These are phyloP conservation scores for Erythrobasidium hasegawianum DNA, from an alignment of 1,284 basidiomycete genomes.

Conservation along the genomic window DNA sequence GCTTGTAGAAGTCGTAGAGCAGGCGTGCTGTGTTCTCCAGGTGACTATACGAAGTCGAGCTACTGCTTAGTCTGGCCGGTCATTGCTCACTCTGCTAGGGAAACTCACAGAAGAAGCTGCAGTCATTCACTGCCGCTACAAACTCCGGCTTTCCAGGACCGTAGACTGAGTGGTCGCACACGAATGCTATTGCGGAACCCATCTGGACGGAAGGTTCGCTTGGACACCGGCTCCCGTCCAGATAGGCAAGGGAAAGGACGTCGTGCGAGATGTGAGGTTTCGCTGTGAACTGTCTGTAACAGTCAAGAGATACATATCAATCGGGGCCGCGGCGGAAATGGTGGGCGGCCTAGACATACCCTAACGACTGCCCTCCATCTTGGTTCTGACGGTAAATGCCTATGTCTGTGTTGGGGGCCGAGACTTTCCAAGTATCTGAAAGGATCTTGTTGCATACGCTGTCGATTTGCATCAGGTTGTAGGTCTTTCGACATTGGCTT, in stretches of 20 bases:
- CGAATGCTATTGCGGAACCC: conserved; percentile 24
- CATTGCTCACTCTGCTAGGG: neutral
- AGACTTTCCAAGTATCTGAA: conserved; percentile 26
- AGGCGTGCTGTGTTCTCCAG: conserved; percentile 30
- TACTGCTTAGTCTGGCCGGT: neutral
- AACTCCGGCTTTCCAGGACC: conserved; percentile 29
- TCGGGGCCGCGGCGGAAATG: no score
- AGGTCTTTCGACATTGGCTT: no score
- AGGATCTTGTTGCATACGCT: conserved; percentile 15
- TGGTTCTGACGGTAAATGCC: conserved; percentile 14
- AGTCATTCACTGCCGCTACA: conserved; percentile 12
- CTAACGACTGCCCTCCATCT: conserved; percentile 20
- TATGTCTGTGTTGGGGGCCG: neutral
- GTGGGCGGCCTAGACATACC: neutral
- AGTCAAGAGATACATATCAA: conserved; percentile 3
- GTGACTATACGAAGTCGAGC: neutral
- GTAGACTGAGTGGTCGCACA: conserved; percentile 22
- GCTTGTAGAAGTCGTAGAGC: conserved; percentile 25
- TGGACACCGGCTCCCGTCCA: conserved; percentile 23
- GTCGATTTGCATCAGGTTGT: neutral
- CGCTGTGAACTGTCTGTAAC: conserved; percentile 12
- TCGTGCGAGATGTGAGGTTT: conserved; percentile 26
- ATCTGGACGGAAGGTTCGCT: conserved; percentile 11
- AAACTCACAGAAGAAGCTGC: conserved; percentile 26
- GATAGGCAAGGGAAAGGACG: conserved; percentile 20